A percentile compares a stretch with the other conserved stretches of the same genome.
phyloP scores from a whole-genome alignment of 805 yeast genomes.

The Grigorovia yakushimaensis region DNA sequence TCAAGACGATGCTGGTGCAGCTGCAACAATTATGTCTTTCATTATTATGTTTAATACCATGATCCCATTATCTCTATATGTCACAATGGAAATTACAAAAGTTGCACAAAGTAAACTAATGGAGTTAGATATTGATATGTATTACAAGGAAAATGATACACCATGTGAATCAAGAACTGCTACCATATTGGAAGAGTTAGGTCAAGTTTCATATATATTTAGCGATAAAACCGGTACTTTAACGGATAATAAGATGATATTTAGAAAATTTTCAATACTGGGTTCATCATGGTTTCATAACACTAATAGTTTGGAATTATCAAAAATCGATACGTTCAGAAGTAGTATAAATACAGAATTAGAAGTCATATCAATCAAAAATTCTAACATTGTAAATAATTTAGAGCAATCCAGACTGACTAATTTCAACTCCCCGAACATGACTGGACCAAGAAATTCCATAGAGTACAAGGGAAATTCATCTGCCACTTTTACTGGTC shows the following conservation, averaged over 20 bases:
- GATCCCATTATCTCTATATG: constrained; percentile 89
- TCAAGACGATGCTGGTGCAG: constrained; percentile 68
- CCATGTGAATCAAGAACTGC: constrained; percentile 95
- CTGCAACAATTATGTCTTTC: constrained; percentile 89
- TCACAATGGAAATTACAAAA: constrained; percentile 92
- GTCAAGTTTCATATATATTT: constrained; percentile 90
- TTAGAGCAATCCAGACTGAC: constrained; percentile 2
- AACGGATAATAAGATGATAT: constrained; percentile 90
- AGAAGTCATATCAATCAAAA: constrained; percentile 20
- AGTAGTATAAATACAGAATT: constrained; percentile 4
- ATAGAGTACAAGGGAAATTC: constrained; percentile 36
- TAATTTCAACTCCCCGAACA: background rate
- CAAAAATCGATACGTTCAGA: background rate
- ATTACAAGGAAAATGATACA: constrained; percentile 70
- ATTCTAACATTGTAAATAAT: constrained; percentile 9
- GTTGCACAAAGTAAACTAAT: constrained; percentile 72
- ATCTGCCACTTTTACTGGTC: constrained; percentile 35
- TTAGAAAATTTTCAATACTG: constrained; percentile 75
- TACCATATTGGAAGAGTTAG: constrained; percentile 88
- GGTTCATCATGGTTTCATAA: constrained; percentile 90
- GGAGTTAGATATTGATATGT: constrained; percentile 93
- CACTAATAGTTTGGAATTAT: constrained; percentile 31
- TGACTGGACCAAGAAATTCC: constrained; percentile 22
- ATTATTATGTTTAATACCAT: constrained; percentile 95
- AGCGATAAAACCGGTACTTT: constrained; percentile 97